Percentiles rank a stretch among this genome's conserved stretches.
These are phyloP conservation scores for Neolentinus lepideus DNA, from an alignment of 1,284 basidiomycete genomes.

Conservation along the genomic window DNA sequence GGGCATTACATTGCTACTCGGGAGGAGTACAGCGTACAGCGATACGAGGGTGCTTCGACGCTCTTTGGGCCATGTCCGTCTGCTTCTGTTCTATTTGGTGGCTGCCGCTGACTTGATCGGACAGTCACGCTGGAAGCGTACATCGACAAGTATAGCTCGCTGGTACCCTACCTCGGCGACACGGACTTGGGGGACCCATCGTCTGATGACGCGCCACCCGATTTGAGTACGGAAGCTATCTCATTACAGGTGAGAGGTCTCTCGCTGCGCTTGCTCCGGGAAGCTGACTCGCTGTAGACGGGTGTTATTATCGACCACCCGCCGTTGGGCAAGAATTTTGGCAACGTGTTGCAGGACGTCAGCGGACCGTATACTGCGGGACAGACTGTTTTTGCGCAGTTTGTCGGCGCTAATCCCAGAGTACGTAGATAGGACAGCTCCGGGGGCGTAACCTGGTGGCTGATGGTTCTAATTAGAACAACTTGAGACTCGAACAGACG, in stretches of 20 bases:
- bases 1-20: slow-evolving; percentile 69
- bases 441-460: slow-evolving; percentile 17
- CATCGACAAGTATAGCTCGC: slow-evolving; percentile 66
- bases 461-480: slow-evolving; percentile 45
- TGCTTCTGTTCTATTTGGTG: slow-evolving; percentile 33
- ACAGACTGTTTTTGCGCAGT: slow-evolving; percentile 54
- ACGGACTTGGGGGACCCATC: slow-evolving; percentile 33
- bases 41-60: slow-evolving; percentile 81
- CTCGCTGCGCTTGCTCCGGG: slow-evolving; percentile 26
- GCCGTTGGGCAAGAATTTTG: slow-evolving; percentile 54
- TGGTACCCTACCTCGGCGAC: slow-evolving; percentile 57
- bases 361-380: slow-evolving; percentile 45
- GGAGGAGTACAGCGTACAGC: slow-evolving; percentile 72
- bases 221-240: slow-evolving; percentile 61
- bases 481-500: slow-evolving; percentile 67
- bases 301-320: slow-evolving; percentile 55
- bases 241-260: slow-evolving; percentile 48
- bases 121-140: slow-evolving; percentile 72
- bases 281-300: slow-evolving; percentile 31
- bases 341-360: slow-evolving; percentile 60
- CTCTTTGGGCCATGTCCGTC: slow-evolving; percentile 68
- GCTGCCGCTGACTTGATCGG: slow-evolving; percentile 76
- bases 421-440: slow-evolving; percentile 32
- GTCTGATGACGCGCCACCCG: slow-evolving; percentile 59
- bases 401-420: slow-evolving; percentile 76